These are phyloP conservation scores for Paralagenidium karlingii DNA, from an alignment of 352 stramenopile species.

Conservation along the genomic window DNA sequence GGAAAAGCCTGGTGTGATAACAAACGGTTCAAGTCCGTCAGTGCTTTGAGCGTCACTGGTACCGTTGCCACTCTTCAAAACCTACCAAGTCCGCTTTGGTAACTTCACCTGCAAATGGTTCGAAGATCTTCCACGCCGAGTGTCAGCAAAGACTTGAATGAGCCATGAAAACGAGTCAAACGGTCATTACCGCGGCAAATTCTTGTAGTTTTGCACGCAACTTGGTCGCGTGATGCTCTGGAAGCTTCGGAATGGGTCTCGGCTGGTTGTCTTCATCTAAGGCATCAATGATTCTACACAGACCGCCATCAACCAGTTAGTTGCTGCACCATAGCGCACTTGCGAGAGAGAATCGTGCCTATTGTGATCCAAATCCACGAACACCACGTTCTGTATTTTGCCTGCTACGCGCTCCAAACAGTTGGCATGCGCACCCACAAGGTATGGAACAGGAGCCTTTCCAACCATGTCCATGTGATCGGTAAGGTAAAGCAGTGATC, in stretches of 20 bases:
- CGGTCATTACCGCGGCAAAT: constrained; percentile 30
- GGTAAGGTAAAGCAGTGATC: no score
- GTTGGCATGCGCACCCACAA: constrained; percentile 85
- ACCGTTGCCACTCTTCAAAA: neutral
- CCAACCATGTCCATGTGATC: no score
- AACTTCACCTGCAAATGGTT: constrained; percentile 56
- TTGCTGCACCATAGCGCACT: no score
- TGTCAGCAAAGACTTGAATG: constrained; percentile 1
- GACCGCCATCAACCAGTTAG: neutral
- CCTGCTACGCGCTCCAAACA: constrained; percentile 47
- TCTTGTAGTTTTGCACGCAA: constrained; percentile 44
- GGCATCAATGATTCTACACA: constrained; percentile 46
- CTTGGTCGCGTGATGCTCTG: constrained; percentile 53
- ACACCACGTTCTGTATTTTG: constrained; percentile 79
- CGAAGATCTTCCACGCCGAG: constrained; percentile 43
- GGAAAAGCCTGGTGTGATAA: constrained; percentile 34
- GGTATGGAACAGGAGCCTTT: constrained; percentile 88
- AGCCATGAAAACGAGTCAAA: neutral
- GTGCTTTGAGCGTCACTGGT: neutral
- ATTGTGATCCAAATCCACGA: constrained; percentile 92
- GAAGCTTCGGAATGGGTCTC: constrained; percentile 54
- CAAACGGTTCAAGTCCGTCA: neutral
- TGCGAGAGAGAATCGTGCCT: constrained; percentile 13
- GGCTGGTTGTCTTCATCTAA: constrained; percentile 49
- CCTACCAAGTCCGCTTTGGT: constrained; percentile 54